Evolutionary conservation across 73 alveolate genomes (phyloP).

Genomic region (Symbiodinium pilosum): DNA sequence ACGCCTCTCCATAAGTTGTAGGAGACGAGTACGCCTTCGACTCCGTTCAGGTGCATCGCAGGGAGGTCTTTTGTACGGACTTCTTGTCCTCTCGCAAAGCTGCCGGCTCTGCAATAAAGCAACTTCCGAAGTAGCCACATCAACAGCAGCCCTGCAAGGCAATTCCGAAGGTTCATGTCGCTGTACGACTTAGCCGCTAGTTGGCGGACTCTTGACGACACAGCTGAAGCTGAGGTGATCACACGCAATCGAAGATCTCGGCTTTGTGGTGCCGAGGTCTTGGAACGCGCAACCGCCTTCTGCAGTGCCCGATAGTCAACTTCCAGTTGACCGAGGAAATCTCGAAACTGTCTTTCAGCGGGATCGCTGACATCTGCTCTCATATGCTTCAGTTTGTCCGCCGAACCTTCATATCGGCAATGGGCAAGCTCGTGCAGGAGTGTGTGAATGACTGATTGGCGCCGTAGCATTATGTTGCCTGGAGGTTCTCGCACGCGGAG

Average conservation of each 20-base stretch:
- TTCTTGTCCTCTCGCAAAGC: not conserved
- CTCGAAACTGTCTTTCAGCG: not conserved
- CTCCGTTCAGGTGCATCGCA: not conserved
- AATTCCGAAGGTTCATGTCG: not conserved
- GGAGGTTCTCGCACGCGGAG: not conserved
- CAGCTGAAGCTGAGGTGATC: not conserved
- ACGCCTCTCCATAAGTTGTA: not conserved
- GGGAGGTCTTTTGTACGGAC: not conserved
- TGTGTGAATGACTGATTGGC: not conserved
- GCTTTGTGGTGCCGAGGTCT: not conserved
- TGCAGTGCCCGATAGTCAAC: not conserved
- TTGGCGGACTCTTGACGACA: not conserved
- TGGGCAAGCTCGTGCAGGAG: slow-evolving; percentile 13
- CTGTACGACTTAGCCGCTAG: not conserved
- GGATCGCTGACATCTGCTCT: not conserved
- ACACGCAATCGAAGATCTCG: not conserved
- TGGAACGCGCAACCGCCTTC: not conserved
- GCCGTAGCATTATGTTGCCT: not conserved
- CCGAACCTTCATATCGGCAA: not conserved
- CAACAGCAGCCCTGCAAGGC: not conserved
- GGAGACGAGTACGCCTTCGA: not conserved
- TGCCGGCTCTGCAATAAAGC: not conserved
- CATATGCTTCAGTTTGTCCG: not conserved
- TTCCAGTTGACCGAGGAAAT: not conserved
- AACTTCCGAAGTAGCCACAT: not conserved